Conservation (phyloP, 768 basidiomycete genomes). For the Suillus brevipes region DNA sequence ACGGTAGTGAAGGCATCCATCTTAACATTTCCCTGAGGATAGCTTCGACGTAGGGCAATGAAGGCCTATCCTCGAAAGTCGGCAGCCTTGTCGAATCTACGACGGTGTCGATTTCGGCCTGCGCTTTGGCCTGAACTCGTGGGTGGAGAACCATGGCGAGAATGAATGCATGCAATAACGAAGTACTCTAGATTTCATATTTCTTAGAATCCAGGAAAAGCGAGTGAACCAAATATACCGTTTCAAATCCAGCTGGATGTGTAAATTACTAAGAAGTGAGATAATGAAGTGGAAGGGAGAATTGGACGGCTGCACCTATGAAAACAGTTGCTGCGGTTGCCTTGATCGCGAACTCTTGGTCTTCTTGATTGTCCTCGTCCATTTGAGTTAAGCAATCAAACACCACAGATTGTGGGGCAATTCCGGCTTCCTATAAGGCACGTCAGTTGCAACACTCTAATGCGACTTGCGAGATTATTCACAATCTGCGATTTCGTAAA, state of each 20-base stretch:
- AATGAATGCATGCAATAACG: slow-evolving; percentile 17
- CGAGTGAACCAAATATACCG: neutral
- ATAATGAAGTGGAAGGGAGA: neutral
- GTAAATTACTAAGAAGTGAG: neutral
- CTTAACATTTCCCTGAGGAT: slow-evolving; percentile 22
- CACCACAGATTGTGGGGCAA: slow-evolving; percentile 25
- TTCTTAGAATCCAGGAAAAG: neutral
- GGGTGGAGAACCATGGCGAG: slow-evolving; percentile 23
- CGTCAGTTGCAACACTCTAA: neutral
- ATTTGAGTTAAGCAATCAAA: slow-evolving; percentile 17
- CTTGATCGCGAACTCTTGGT: slow-evolving; percentile 23
- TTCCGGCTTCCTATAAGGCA: slow-evolving; percentile 18
- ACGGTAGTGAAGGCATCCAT: slow-evolving; percentile 25
- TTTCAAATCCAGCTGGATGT: neutral
- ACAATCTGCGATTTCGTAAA: slow-evolving; percentile 23
- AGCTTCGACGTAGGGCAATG: slow-evolving; percentile 26
- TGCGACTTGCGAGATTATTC: neutral
- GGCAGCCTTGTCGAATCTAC: slow-evolving; percentile 24
- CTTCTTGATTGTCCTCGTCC: slow-evolving; percentile 2
- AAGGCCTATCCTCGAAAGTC: slow-evolving; percentile 18
- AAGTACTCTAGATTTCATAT: slow-evolving; percentile 14
- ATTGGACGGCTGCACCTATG: slow-evolving; percentile 17
- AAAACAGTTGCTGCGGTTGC: slow-evolving; percentile 23
- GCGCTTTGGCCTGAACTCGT: slow-evolving; percentile 24
- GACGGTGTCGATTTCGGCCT: slow-evolving; percentile 20